Percentiles rank a stretch among this genome's conserved stretches.
Evolutionary conservation across 306 rosid genomes (phyloP).

Genomic region (Prunus fruticosa): DNA sequence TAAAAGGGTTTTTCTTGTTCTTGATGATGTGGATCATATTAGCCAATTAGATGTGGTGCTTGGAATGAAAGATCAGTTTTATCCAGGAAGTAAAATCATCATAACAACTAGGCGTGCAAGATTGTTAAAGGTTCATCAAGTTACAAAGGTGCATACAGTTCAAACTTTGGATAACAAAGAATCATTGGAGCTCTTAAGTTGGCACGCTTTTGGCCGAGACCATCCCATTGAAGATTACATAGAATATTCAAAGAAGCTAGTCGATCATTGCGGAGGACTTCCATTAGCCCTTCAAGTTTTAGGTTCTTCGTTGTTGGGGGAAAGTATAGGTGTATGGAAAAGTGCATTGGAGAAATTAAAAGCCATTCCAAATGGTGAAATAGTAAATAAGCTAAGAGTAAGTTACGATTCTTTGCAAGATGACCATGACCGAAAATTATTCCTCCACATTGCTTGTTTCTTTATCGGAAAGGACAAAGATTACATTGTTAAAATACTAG

Average conservation of each 20-base stretch:
- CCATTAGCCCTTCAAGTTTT: conserved; percentile 1
- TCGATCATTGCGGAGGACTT: not conserved
- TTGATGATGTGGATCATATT: not conserved
- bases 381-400: no score
- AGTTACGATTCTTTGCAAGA: no score
- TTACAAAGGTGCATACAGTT: not conserved
- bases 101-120: not conserved
- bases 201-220: not conserved
- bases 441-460: no score
- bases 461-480: no score
- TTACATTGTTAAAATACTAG: no score
- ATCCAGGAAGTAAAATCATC: not conserved
- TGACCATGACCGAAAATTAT: no score
- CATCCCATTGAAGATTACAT: not conserved
- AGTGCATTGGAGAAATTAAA: no score
- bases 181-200: not conserved
- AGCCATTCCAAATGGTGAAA: no score
- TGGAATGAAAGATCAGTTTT: not conserved
- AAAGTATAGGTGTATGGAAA: no score
- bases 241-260: not conserved
- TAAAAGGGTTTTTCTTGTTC: not conserved
- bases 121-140: not conserved
- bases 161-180: not conserved
- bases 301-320: not conserved
- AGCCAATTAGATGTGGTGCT: not conserved